These are phyloP conservation scores for Kwoniella botswanensis DNA, from an alignment of 768 basidiomycete species.

Conservation along the genomic window DNA sequence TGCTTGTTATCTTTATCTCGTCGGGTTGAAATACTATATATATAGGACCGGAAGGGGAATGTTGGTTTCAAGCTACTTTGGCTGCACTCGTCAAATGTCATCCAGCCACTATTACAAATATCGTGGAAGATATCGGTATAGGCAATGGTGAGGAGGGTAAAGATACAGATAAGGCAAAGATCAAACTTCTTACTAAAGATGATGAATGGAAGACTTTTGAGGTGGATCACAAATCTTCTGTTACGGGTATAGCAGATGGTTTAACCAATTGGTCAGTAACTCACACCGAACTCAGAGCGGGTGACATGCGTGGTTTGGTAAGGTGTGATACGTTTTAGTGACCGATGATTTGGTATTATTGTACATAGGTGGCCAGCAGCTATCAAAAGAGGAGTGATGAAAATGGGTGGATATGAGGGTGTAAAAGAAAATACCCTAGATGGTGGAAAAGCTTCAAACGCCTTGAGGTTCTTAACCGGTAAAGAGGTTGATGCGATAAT, in stretches of 20 bases:
- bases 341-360: background rate
- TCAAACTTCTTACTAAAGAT: background rate
- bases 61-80: background rate
- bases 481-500: background rate
- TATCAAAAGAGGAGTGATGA: background rate
- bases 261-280: background rate
- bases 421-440: background rate
- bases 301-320: background rate
- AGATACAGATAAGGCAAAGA: background rate
- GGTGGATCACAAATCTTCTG: background rate
- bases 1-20: background rate
- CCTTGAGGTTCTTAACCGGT: background rate
- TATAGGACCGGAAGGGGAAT: background rate
- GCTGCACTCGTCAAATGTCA: background rate
- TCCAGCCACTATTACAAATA: background rate
- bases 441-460: background rate
- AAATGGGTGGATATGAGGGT: constrained; percentile 3
- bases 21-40: background rate
- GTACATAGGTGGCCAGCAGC: constrained; percentile 2
- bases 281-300: background rate
- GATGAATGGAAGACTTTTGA: background rate
- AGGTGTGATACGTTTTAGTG: background rate
- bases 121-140: background rate
- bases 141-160: background rate
- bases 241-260: background rate